A percentile compares a stretch with the other conserved stretches of the same genome.
These are phyloP conservation scores for Vigna angularis DNA, from an alignment of 306 rosid species.

Conservation along the genomic window DNA sequence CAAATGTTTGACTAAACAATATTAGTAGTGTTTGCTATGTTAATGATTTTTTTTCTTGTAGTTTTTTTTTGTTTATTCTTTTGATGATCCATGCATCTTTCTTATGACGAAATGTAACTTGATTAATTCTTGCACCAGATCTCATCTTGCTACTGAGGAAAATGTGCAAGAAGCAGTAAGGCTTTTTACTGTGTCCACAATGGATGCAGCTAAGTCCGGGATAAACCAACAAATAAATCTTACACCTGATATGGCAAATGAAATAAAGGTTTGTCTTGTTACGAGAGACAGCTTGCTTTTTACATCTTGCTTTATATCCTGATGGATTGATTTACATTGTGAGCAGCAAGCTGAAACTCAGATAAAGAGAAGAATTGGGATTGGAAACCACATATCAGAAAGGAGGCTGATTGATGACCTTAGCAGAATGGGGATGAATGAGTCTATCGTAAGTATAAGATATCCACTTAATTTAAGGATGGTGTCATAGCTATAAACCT, in stretches of 20 bases:
- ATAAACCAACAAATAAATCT: constrained; percentile 87
- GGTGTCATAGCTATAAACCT: constrained; percentile 1
- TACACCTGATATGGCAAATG: constrained; percentile 87
- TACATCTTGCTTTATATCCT: constrained; percentile 28
- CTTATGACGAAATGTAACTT: constrained; percentile 10
- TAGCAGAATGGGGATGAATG: constrained; percentile 93
- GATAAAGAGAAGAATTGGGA: constrained; percentile 97
- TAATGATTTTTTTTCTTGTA: not conserved
- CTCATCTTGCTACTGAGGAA: constrained; percentile 80
- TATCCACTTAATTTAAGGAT: constrained; percentile 31
- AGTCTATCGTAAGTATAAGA: constrained; percentile 85
- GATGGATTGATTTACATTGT: constrained; percentile 14
- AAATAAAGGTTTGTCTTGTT: constrained; percentile 75
- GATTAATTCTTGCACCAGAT: constrained; percentile 54
- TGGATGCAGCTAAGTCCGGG: constrained; percentile 98
- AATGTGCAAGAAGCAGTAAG: constrained; percentile 89
- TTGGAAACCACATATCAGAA: constrained; percentile 95
- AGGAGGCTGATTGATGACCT: constrained; percentile 94
- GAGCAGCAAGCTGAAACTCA: constrained; percentile 98
- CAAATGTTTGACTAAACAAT: constrained; percentile 6
- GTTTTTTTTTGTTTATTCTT: constrained; percentile 15
- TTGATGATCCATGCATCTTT: constrained; percentile 33
- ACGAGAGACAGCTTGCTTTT: constrained; percentile 2
- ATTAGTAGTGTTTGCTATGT: not conserved
- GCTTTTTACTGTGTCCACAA: constrained; percentile 88